Evolutionary conservation across 768 basidiomycete species (phyloP), one percentile per base, ranked within the genome.

Genomic region (Rhizopogon salebrosus): DNA sequence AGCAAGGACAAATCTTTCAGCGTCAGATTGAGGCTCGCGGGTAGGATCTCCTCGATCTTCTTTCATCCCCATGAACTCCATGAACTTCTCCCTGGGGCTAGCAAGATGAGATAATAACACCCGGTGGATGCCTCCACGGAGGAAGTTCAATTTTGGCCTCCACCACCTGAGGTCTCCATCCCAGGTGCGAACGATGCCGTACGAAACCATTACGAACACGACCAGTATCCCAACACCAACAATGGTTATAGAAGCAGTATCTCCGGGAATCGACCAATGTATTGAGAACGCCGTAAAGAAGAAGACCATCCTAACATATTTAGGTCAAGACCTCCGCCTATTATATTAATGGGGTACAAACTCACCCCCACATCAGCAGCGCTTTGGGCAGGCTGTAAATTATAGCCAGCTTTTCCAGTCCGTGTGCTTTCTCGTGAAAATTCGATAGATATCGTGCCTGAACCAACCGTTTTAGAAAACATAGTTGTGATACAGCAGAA

Each of bases 281-380:
- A 54, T 43, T 0, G 53, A 56, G 48, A 67, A 60, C 0, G 67
- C 67, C 1, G 53, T 56, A 34, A 56, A 60, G 57, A 70, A 69
- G 29, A 69, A 52, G 13, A 63, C 9, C 59, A 69, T 67, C 14
- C 67, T 70, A 18, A 11, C 13, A 26, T 24, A 26, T 14, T 2
- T 10, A 14, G 22, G 8, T 60, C 14, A 60, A 31, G 11, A 11
- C 18, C 29, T 26, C 24, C 7, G 23, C 27, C 49, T 46, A 7
- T 6, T n/a, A n/a, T 41, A 6, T 18, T 11, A 29, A n/a, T n/a
- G n/a, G 8, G 14, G 34, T 29, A 24, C 22, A 24, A 13, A 73
- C 80, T 65, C 58, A 82, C 82, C 74, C 75, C 81, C 81, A 84
- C 70, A 84, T 75, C 39, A 84, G 67, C 20, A 83, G 64, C 1